These are phyloP conservation scores for Salvia miltiorrhiza DNA, from an alignment of 257 asterid species.

Conservation along the genomic window DNA sequence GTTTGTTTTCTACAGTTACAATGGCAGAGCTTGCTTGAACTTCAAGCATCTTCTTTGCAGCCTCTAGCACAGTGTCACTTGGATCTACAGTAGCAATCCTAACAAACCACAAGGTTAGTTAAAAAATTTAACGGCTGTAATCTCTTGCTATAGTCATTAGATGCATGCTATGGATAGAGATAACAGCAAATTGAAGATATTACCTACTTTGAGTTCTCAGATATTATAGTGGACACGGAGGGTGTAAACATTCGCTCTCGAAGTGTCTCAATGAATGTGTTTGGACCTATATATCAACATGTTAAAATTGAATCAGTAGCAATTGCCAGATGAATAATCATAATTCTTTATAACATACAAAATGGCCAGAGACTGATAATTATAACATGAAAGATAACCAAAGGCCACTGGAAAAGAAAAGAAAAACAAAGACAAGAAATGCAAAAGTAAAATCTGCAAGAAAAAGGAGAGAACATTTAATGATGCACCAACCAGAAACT, in stretches of 20 bases:
- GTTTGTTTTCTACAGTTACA: constrained; percentile 80
- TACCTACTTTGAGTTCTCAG: constrained; percentile 99
- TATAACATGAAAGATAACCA: constrained; percentile 1
- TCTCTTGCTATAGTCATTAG: constrained; percentile 3
- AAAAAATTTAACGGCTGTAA: not conserved
- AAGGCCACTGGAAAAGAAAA: not conserved
- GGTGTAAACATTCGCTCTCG: constrained; percentile 91
- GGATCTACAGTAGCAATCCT: constrained; percentile 76
- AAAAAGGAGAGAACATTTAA: constrained; percentile 6
- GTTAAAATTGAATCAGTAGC: constrained; percentile 19
- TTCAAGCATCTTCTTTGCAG: constrained; percentile 91
- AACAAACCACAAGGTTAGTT: constrained; percentile 18
- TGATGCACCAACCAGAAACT: constrained; percentile 65
- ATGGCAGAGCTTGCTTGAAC: constrained; percentile 60
- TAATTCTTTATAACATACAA: not conserved
- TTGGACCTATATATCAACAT: constrained; percentile 53
- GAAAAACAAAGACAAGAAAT: not conserved
- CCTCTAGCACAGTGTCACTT: constrained; percentile 68
- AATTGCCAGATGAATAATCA: constrained; percentile 14
- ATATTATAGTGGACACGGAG: constrained; percentile 79
- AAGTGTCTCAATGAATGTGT: constrained; percentile 84
- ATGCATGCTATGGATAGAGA: constrained; percentile 15
- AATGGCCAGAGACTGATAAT: not conserved
- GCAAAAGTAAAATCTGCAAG: not conserved
- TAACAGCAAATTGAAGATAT: constrained; percentile 50